Conservation (phyloP, 352 stramenopile species). For the Phytophthora idaei region DNA sequence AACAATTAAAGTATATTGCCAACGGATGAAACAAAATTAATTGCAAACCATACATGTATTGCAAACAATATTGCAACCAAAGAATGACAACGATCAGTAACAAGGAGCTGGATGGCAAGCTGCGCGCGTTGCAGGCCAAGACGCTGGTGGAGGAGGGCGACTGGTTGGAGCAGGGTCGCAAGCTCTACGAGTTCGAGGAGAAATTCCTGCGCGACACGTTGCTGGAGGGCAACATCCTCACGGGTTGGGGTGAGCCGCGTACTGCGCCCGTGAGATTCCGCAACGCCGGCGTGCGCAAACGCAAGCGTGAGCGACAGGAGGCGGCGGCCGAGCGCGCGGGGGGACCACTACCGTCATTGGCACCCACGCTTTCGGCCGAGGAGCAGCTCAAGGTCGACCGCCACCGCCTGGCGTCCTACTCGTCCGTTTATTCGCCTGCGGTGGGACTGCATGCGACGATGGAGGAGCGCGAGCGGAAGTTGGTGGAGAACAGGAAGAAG, state of each 20-base stretch:
- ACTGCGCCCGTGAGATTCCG: conserved; percentile 69
- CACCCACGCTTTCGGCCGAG: conserved; percentile 42
- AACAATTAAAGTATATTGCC: no score
- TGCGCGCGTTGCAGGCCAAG: conserved; percentile 51
- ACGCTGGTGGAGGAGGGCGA: conserved; percentile 54
- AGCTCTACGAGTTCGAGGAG: conserved; percentile 81
- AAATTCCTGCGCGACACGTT: conserved; percentile 71
- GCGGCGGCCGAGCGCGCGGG: conserved; percentile 22
- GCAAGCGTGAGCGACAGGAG: conserved; percentile 65
- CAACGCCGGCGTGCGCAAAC: conserved; percentile 67
- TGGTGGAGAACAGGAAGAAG: conserved; percentile 29
- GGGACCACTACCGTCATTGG: not conserved
- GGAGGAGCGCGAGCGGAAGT: conserved; percentile 32
- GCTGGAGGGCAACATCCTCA: conserved; percentile 75
- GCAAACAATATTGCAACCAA: not conserved
- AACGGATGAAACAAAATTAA: not conserved
- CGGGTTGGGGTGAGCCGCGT: conserved; percentile 70
- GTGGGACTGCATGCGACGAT: conserved; percentile 49
- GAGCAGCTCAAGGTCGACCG: conserved; percentile 68
- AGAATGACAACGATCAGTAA: not conserved
- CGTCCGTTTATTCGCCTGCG: conserved; percentile 68
- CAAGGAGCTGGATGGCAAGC: conserved; percentile 64
- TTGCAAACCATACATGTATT: not conserved
- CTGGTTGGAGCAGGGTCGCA: conserved; percentile 66
- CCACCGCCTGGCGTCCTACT: conserved; percentile 73